Evolutionary conservation across 2,329 filamentous ascomycete species (phyloP), one percentile per base, ranked within the genome.

Genomic region (Trichoderma sp.): DNA sequence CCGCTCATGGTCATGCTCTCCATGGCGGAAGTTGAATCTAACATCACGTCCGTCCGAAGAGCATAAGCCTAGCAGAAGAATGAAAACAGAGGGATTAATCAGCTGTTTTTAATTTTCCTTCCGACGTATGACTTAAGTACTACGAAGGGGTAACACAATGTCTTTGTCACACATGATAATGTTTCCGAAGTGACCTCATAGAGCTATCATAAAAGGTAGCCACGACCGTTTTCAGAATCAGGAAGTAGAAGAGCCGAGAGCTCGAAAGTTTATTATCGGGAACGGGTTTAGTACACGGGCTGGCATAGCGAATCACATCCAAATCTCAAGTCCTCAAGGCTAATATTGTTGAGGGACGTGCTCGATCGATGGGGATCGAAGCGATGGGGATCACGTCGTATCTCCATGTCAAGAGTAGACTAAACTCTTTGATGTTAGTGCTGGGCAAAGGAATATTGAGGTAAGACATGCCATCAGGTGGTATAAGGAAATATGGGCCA

Each of bases 1-100:
- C 36, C 32, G 32, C 24, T 39, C 3, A 57, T 67, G 18, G 64
- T 67, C 64, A 36, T 28, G 24, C 26, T 53, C 24, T 67, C 64
- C 64, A 67, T 67, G 64, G 34, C 26, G 34, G 64, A 57, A 26
- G 64, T 66, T 57, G 34, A 57, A 28, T 57, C 64, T 32, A 67
- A 51, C 43, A 57, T 67, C 36, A 28, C 26, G 32, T 28, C 36
- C 30, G 34, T 9, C 36, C 32, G 34, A 12, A 28, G 18, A 57
- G 47, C 21, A 53, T 36, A 39, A n/a, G 32, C 30, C 32, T 14
- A 34, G 11, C 26, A 32, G 18, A 36, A 66, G 21, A 34, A 56
- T 21, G 47, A 66, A n/a, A 34, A 24, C 28, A 66, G 36, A 63
- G 24, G 24, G 24, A 53, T 36, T 11, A 30, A 39, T 30, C 64